Percentiles rank a stretch among this genome's conserved stretches.
phyloP scores from a whole-genome alignment of 768 basidiomycete species.

The Mycena venus region DNA sequence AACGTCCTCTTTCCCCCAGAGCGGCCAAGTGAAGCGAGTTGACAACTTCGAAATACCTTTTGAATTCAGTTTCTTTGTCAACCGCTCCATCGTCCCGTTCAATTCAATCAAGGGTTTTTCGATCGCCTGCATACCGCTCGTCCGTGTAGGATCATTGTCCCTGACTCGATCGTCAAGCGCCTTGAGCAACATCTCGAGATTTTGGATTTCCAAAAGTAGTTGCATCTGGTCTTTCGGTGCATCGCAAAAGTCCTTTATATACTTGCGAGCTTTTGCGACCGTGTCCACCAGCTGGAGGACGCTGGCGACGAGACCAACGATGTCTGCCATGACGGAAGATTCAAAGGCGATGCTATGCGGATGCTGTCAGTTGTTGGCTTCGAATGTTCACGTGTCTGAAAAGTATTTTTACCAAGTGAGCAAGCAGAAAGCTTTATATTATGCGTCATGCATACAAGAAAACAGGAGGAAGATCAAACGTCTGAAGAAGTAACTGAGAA shows the following conservation, averaged over 20 bases:
- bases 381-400: too few relatives aligned
- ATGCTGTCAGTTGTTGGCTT: too few relatives aligned
- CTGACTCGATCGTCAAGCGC: not conserved
- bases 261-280: not conserved
- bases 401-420: too few relatives aligned
- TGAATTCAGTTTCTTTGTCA: not conserved
- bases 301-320: not conserved
- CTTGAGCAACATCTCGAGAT: not conserved
- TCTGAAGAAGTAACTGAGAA: too few relatives aligned
- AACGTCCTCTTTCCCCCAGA: not conserved
- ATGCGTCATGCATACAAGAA: too few relatives aligned
- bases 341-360: too few relatives aligned
- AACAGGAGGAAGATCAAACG: too few relatives aligned
- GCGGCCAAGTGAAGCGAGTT: not conserved
- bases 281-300: slow-evolving; percentile 6
- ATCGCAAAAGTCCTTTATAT: not conserved
- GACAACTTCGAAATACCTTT: not conserved
- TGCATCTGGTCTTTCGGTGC: not conserved
- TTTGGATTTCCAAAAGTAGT: not conserved
- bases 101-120: not conserved
- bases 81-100: not conserved
- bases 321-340: slow-evolving; percentile 8
- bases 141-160: not conserved
- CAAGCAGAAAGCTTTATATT: too few relatives aligned
- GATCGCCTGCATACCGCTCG: not conserved